Evolutionary conservation across 345 rosid genomes (phyloP), one percentile per base, ranked within the genome.

Genomic region (Moringa oleifera): DNA sequence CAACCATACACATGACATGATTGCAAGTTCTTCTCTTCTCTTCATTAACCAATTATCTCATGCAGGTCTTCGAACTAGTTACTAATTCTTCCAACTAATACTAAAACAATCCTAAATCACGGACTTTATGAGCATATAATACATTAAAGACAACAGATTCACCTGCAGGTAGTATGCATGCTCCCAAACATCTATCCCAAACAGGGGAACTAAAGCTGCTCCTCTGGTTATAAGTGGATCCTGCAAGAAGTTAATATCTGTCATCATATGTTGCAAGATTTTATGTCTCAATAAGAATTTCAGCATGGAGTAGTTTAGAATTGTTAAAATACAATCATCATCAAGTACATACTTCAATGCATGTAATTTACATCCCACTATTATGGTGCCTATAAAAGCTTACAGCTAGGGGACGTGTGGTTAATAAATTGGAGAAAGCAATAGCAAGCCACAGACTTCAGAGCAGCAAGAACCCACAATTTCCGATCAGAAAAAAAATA

Each of bases 151-250:
- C 51, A 55, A 60, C 13, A 61, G n/a, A 2, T 25, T 41, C 47
- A 85, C 90, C 83, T 85, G 90, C 23, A 85, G 64, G 69, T 85
- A 85, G 77, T 85, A 85, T 68, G 87, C 90, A 71, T 85, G 90
- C 74, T 85, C 90, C 90, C 87, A 85, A 25, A 82, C 90, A 67
- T 85, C 85, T 65, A 85, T 67, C 0, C 90, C 90, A 25, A 85
- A 70, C 64, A 85, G 68, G 16, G 87, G 87, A 74, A 85, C 79
- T 59, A 85, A 61, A 36, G 24, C 53, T 31, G 77, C n/a, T 66
- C 79, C 85, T 74, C 76, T 80, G 24, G 87, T 78, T 23, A 80
- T 83, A 71, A 82, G 70, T 2, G 87, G 83, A 64, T 85, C 87
- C 87, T 85, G 74, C 58, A 46, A 2, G 17, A 22, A 53, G 13